Base-by-base conservation (phyloP, 2,329 filamentous ascomycete species). In the Colletotrichum falcatum region DNA sequence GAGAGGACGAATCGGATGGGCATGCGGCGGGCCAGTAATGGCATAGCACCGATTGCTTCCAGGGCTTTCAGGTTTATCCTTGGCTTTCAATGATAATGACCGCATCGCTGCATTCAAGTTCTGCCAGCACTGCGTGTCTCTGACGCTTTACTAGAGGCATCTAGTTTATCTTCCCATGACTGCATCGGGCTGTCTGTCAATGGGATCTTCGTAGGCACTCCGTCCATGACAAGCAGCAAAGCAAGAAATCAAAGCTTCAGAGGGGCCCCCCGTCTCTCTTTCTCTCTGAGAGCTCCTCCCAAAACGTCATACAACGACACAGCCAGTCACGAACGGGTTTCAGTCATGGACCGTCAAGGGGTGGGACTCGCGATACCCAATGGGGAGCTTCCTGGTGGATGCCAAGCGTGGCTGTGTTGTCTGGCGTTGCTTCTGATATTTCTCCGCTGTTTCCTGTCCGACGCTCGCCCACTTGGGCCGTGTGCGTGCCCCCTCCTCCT, bases 371-470 rank as follows among this genome's bases (percentile, higher is more conserved):
- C 26, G 53, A 44, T 56, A 37, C 53, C 64, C 68, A 68, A 71
- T 71, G 30, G 35, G 44, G n/a, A n/a, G 39, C 56, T 30, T 46
- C 35, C 42, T 28, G 20, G 18, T 18, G 4, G 53, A 28, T 63
- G 68, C 68, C 68, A 71, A 71, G 68, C 64, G 68, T 71, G 68
- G 68, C 68, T 71, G 68, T 68, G 68, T 62, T 68, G 68, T 68
- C 65, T 71, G 46, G 64, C 46, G 55, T 70, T 70, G 56, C 64
- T 66, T 62, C 51, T 46, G 53, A 62, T 62, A 67, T 68, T 53
- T 71, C 65, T 59, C 68, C 68, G 58, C 53, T 66, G 68, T 67
- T 71, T 71, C 64, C 61, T 61, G 59, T 49, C 30, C 44, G 35
- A 33, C 35, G 55, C 59, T 35, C 44, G 12, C 48, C 20, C n/a